Evolutionary conservation across 1,284 basidiomycete species (phyloP).

Genomic region (Trametes polyzona): DNA sequence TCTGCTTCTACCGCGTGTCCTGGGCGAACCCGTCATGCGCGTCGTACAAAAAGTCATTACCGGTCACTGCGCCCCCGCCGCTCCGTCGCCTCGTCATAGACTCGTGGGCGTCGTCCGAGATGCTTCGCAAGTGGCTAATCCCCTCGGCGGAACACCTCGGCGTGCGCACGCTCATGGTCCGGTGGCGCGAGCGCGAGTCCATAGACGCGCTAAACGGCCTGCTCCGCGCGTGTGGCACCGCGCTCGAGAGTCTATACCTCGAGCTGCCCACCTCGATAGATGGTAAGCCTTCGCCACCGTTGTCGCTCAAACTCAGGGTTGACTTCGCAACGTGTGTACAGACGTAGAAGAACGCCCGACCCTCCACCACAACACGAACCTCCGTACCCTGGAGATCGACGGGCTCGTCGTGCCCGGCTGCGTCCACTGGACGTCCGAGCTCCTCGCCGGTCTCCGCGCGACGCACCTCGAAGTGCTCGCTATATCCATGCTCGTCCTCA

Average conservation of each 20-base stretch:
- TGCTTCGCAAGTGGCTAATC: slow-evolving; percentile 23
- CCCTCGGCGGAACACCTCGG: slow-evolving; percentile 11
- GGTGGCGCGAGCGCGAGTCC: slow-evolving; percentile 23
- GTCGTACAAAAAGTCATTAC: neutral
- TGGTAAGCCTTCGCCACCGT: slow-evolving; percentile 9
- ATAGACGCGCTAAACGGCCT: slow-evolving; percentile 21
- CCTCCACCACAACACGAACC: slow-evolving; percentile 15
- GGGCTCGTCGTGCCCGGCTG: slow-evolving; percentile 26
- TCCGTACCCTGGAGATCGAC: slow-evolving; percentile 24
- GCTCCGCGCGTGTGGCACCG: slow-evolving; percentile 18
- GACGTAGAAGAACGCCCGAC: slow-evolving; percentile 11
- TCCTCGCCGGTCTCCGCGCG: slow-evolving; percentile 16
- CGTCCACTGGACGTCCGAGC: slow-evolving; percentile 10
- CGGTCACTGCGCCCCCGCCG: neutral
- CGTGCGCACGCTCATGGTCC: slow-evolving; percentile 20
- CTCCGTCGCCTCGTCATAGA: slow-evolving; percentile 23
- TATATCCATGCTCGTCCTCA: slow-evolving; percentile 23
- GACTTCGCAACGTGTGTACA: neutral
- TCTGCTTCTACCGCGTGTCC: slow-evolving; percentile 23
- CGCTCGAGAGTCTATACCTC: slow-evolving; percentile 23
- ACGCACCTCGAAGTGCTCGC: slow-evolving; percentile 17
- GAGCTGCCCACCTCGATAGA: slow-evolving; percentile 22
- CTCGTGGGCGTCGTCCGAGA: slow-evolving; percentile 22
- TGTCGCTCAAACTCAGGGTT: neutral
- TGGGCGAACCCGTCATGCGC: slow-evolving; percentile 18